These are phyloP conservation scores for Penicillium concentricum DNA, from an alignment of 2,329 filamentous ascomycete genomes.

Conservation along the genomic window DNA sequence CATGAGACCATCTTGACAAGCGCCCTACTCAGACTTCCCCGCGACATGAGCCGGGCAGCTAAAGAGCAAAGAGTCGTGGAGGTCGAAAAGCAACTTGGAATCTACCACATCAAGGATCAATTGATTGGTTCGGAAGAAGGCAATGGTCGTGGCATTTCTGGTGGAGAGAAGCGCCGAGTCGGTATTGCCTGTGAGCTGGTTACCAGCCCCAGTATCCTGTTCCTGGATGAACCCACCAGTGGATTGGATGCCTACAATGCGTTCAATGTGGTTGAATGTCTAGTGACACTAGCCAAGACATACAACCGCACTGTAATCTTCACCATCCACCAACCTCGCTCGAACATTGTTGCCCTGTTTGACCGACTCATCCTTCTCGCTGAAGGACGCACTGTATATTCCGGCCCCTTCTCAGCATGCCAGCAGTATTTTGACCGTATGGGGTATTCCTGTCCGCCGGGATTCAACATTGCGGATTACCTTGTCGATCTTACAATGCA, in stretches of 20 bases:
- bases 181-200: slow-evolving; percentile 97
- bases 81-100: slow-evolving; percentile 93
- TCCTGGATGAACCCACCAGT: slow-evolving; percentile 95
- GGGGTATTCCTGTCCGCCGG: slow-evolving; percentile 88
- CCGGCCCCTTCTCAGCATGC: slow-evolving; percentile 82
- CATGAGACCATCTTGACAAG: slow-evolving; percentile 97
- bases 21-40: slow-evolving; percentile 84
- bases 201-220: slow-evolving; percentile 94
- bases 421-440: slow-evolving; percentile 90
- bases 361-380: slow-evolving; percentile 90
- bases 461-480: slow-evolving; percentile 98
- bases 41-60: slow-evolving; percentile 80
- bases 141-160: slow-evolving; percentile 90
- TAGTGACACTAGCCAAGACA: slow-evolving; percentile 90
- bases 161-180: slow-evolving; percentile 92
- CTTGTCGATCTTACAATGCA: slow-evolving; percentile 98
- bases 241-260: slow-evolving; percentile 96
- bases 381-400: slow-evolving; percentile 86
- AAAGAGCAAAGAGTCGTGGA: slow-evolving; percentile 91
- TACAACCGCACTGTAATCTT: slow-evolving; percentile 98
- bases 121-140: slow-evolving; percentile 95
- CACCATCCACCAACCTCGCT: slow-evolving; percentile 96
- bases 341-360: slow-evolving; percentile 96
- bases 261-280: slow-evolving; percentile 94
- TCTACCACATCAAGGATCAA: slow-evolving; percentile 89